A percentile compares a stretch with the other conserved stretches of the same genome.
These are phyloP conservation scores for Chrysanthemum seticuspe DNA, from an alignment of 129 eudicot genomes.

Conservation along the genomic window DNA sequence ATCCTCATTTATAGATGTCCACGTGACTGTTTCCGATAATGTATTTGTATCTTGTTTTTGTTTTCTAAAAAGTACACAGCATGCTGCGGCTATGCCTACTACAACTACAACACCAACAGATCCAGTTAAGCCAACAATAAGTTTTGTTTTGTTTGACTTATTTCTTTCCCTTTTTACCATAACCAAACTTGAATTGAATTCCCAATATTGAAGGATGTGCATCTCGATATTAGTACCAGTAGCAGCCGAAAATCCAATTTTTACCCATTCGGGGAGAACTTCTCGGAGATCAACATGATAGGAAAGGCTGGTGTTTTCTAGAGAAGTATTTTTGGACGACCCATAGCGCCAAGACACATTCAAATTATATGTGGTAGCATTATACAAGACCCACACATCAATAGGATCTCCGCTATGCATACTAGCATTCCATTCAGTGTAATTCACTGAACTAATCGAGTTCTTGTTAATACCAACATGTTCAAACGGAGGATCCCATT, in stretches of 20 bases:
- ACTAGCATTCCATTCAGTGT: conserved; percentile 40
- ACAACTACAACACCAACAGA: conserved; percentile 16
- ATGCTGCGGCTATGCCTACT: conserved; percentile 8
- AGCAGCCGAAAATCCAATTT: conserved; percentile 46
- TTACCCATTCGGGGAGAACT: conserved; percentile 42
- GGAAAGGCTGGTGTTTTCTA: conserved; percentile 33
- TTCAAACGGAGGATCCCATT: conserved; percentile 40
- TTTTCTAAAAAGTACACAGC: not conserved
- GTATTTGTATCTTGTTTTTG: not conserved
- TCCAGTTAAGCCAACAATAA: conserved; percentile 22
- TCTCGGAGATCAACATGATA: conserved; percentile 35
- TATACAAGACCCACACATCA: conserved; percentile 42
- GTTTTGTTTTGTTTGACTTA: conserved; percentile 8
- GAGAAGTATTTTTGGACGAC: conserved; percentile 22
- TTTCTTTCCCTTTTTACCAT: conserved; percentile 1
- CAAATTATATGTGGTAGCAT: conserved; percentile 41
- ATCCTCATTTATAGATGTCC: conserved; percentile 37
- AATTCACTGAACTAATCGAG: conserved; percentile 32
- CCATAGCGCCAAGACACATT: conserved; percentile 41
- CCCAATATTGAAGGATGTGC: conserved; percentile 40
- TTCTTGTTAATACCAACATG: conserved; percentile 53
- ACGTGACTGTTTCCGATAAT: conserved; percentile 12
- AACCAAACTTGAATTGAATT: conserved; percentile 38
- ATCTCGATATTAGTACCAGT: conserved; percentile 40
- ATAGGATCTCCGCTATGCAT: conserved; percentile 34